A percentile compares a stretch with the other conserved stretches of the same genome.
These are phyloP conservation scores for Diaporthe sp. DNA, from an alignment of 2,329 filamentous ascomycete genomes.

Conservation along the genomic window DNA sequence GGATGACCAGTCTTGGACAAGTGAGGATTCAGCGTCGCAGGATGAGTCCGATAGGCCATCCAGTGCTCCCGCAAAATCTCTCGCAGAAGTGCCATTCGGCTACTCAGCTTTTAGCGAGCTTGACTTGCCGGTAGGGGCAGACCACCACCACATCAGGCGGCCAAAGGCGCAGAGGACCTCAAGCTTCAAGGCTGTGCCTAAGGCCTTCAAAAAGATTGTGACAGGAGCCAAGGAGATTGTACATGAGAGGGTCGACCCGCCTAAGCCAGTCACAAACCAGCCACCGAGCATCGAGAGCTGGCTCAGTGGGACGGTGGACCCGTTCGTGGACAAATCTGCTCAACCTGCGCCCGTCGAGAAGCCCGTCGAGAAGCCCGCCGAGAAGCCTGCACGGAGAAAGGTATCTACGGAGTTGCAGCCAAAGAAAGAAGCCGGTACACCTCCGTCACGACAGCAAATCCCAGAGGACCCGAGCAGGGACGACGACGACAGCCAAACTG, in stretches of 20 bases:
- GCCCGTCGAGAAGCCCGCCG: slow-evolving; percentile 48
- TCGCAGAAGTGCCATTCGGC: slow-evolving; percentile 74
- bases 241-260: slow-evolving; percentile 70
- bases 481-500: slow-evolving; percentile 34
- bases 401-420: slow-evolving; percentile 45
- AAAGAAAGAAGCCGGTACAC: slow-evolving; percentile 40
- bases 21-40: slow-evolving; percentile 42
- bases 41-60: slow-evolving; percentile 54
- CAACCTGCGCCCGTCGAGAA: slow-evolving; percentile 52
- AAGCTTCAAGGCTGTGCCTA: slow-evolving; percentile 73
- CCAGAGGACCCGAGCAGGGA: neutral
- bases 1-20: slow-evolving; percentile 50
- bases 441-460: neutral
- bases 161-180: slow-evolving; percentile 64
- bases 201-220: slow-evolving; percentile 75
- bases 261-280: slow-evolving; percentile 66
- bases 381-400: slow-evolving; percentile 49
- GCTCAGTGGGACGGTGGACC: slow-evolving; percentile 73
- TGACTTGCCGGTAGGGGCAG: slow-evolving; percentile 66
- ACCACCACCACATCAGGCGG: slow-evolving; percentile 58
- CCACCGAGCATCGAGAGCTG: slow-evolving; percentile 76
- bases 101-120: slow-evolving; percentile 77
- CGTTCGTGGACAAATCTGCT: slow-evolving; percentile 64
- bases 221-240: slow-evolving; percentile 76
- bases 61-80: slow-evolving; percentile 62